Base-by-base conservation (phyloP, 371 early-diverging fungal genomes). In the Mortierella sp. region DNA sequence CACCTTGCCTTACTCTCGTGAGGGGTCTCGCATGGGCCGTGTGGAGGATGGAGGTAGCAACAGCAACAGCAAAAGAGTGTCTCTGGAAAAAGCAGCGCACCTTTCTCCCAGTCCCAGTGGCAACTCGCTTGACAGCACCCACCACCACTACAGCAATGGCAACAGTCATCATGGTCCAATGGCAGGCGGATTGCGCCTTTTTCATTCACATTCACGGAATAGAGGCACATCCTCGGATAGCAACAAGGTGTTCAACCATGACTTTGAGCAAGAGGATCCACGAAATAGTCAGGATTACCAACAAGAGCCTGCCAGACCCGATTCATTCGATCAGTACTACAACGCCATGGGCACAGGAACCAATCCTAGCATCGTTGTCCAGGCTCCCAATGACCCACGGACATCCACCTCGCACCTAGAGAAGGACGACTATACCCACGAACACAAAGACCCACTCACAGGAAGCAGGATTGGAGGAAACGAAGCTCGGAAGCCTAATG, bases 171-270 rank as follows among this genome's bases (percentile, higher is more conserved):
- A 24, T 17, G 44, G 46, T 0, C 19, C 51, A 3, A 68, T 53
- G n/a, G n/a, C n/a, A n/a, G n/a, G 4, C 10, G 34, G 56, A n/a
- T 29, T 68, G 28, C 45, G 53, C 3, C 34, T 61, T 24, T 69
- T 68, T 44, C 69, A 55, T 5, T 55, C 34, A 22, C 69, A 55
- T 5, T 55, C 34, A 22, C 39, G 65, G 45, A 61, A 50, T 31
- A 60, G 76, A 14, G 76, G 64, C 8, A 14, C 61, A 17, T 68
- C 76, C 19, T 61, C 45, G 53, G 69, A 69, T 43, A 76, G 76
- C 55, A 68, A 48, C 41, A 60, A 63, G n/a, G 47, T 64, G 28
- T 65, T 69, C 14, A 76, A 58, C 37, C 65, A 61, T 25, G 76
- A 76, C n/a, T 76, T 63, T 31, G 58, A 60, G 1, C 46, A 21